Evolutionary conservation across 169 alveolate species (phyloP).

Genomic region (Babesia microti): DNA sequence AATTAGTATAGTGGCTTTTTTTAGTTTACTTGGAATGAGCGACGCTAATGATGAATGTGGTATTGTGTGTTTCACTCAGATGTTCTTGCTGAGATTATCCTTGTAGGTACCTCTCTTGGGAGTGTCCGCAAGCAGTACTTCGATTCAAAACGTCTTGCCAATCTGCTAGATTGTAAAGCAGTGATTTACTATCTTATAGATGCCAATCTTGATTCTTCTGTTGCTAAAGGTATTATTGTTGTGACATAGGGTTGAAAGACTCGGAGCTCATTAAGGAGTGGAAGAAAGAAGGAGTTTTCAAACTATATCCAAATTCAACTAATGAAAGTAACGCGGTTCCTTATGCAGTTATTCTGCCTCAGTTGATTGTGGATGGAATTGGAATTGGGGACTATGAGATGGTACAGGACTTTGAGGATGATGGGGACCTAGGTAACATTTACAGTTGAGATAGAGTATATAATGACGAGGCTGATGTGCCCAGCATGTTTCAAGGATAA

Average conservation of each 20-base stretch:
- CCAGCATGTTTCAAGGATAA: constrained; percentile 48
- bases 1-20: too few species aligned
- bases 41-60: too few species aligned
- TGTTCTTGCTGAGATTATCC: constrained; percentile 59
- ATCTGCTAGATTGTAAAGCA: constrained; percentile 73
- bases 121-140: constrained; percentile 66
- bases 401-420: constrained; percentile 76
- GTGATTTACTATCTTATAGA: constrained; percentile 69
- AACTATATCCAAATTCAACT: constrained; percentile 7
- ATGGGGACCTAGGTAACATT: constrained; percentile 65
- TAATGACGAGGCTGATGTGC: constrained; percentile 51
- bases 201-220: constrained; percentile 68
- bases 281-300: constrained; percentile 63
- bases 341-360: constrained; percentile 58
- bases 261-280: constrained; percentile 58
- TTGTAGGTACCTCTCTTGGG: constrained; percentile 69
- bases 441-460: constrained; percentile 18
- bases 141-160: constrained; percentile 65
- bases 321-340: background rate
- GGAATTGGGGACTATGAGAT: constrained; percentile 60
- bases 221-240: constrained; percentile 45
- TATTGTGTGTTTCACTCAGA: too few species aligned
- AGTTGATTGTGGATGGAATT: constrained; percentile 70
- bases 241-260: constrained; percentile 56
- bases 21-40: too few species aligned